Base-by-base conservation (phyloP, 116 monocot species). In the Dioscorea cayenensis region DNA sequence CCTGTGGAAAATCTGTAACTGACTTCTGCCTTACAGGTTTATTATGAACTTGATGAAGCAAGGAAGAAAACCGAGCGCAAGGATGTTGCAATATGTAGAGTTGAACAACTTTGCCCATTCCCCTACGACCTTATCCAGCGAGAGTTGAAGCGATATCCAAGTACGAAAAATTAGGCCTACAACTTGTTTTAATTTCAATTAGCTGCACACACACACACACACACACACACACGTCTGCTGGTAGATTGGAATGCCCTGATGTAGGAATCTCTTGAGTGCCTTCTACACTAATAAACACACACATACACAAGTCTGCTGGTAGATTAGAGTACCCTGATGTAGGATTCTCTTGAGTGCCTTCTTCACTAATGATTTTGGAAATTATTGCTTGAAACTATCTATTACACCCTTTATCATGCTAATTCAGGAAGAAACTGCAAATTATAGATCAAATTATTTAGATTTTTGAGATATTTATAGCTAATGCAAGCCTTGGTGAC, bases 71-170 rank as follows among this genome's bases (percentile, higher is more conserved):
- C 25, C 7, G 62, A 23, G 22, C 20, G 62, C 20, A 27, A 23
- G 62, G 25, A 23, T 27, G 25, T 62, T 23, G 55, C 55, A 55
- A 55, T 55, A 18, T 55, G 55, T n/a, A 16, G 55, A 55, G 55
- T 55, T 55, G 55, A 55, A 55, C 55, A 55, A n/a, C 55, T 55
- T 55, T 55, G 55, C 55, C 55, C 55, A 55, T 18, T 55, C 55
- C 55, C 55, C n/a, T 55, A 55, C 5, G 55, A 55, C 17, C 55
- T 55, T 55, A 2, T 55, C 55, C 55, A 55, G 55, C 55, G 55
- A 5, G 55, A 55, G 55, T 55, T 55, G 55, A 55, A 55, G 55
- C 55, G 55, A n/a, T 55, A 55, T 55, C 55, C 55, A 18, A 55
- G 55, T 55, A 55, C 2, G 14, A 3, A 0, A 55, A 55, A 55